These are phyloP conservation scores for Phialophora verrucosa DNA, from an alignment of 2,329 filamentous ascomycete species.

Conservation along the genomic window DNA sequence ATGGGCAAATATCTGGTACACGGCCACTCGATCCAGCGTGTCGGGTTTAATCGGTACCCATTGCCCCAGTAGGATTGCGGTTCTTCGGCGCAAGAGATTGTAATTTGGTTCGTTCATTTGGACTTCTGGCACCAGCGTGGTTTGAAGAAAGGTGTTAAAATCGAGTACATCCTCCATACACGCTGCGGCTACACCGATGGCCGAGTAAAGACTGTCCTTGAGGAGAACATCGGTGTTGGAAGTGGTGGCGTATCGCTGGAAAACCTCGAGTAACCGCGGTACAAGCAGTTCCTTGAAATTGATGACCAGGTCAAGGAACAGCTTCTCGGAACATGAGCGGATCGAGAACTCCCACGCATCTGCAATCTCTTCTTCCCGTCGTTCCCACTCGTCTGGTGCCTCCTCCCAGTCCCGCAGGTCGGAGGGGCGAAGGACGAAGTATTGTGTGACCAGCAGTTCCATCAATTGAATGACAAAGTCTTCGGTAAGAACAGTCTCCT, in stretches of 20 bases:
- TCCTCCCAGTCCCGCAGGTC: constrained; percentile 93
- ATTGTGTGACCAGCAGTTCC: constrained; percentile 80
- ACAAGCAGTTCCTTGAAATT: constrained; percentile 85
- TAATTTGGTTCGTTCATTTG: constrained; percentile 71
- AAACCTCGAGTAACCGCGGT: constrained; percentile 80
- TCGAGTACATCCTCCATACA: constrained; percentile 77
- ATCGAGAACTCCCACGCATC: constrained; percentile 93
- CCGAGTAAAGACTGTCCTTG: constrained; percentile 94
- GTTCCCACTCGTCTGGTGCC: constrained; percentile 94
- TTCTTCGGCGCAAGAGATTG: constrained; percentile 83
- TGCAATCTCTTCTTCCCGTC: constrained; percentile 80
- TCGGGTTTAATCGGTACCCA: constrained; percentile 84
- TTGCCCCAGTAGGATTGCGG: constrained; percentile 85
- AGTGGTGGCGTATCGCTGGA: constrained; percentile 74
- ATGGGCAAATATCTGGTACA: constrained; percentile 89
- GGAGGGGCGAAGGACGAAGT: constrained; percentile 83
- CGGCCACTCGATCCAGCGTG: constrained; percentile 68
- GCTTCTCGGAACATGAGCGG: constrained; percentile 87
- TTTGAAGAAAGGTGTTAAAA: constrained; percentile 78
- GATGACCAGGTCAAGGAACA: constrained; percentile 89
- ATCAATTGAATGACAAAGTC: constrained; percentile 81
- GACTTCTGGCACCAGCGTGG: constrained; percentile 77
- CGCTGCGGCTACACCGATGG: constrained; percentile 82
- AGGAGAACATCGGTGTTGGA: constrained; percentile 73
- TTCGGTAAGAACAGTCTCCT: constrained; percentile 74